phyloP scores from a whole-genome alignment of 2,329 filamentous ascomycete species.

The Rugonectria rugulosa region DNA sequence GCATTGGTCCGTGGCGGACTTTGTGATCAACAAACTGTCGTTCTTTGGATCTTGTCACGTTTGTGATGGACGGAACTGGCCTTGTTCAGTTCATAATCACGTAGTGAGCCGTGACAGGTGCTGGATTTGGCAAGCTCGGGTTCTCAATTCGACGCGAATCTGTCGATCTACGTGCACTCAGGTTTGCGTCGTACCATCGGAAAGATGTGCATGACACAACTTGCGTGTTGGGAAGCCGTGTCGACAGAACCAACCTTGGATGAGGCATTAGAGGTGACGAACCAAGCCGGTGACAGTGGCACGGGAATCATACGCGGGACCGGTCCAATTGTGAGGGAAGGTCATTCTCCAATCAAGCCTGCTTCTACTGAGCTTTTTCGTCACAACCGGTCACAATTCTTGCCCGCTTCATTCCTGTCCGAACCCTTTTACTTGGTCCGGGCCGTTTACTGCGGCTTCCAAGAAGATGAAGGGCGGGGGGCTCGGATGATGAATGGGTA shows the following conservation, averaged over 20 bases:
- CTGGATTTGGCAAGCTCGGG: neutral
- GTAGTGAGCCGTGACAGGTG: too few relatives aligned
- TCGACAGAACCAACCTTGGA: neutral
- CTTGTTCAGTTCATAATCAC: too few relatives aligned
- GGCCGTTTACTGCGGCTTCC: neutral
- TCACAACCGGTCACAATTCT: neutral
- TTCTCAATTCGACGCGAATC: neutral
- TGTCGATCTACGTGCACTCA: neutral
- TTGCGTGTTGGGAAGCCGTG: neutral
- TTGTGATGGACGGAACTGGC: neutral
- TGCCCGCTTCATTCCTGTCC: constrained; percentile 3
- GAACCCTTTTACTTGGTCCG: neutral
- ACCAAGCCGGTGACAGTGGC: neutral
- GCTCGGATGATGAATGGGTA: constrained; percentile 7
- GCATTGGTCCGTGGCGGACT: too few relatives aligned
- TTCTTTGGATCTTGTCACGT: neutral
- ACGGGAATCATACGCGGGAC: neutral
- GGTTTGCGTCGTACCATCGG: neutral
- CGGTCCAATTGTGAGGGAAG: neutral
- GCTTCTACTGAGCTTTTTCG: neutral
- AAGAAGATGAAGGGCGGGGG: neutral
- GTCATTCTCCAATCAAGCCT: neutral
- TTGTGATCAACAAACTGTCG: constrained; percentile 1
- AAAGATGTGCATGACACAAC: neutral
- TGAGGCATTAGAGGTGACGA: neutral